Conservation (phyloP, 225 moss, liverwort and hornwort genomes). For the Physcomitrellopsis africana region DNA sequence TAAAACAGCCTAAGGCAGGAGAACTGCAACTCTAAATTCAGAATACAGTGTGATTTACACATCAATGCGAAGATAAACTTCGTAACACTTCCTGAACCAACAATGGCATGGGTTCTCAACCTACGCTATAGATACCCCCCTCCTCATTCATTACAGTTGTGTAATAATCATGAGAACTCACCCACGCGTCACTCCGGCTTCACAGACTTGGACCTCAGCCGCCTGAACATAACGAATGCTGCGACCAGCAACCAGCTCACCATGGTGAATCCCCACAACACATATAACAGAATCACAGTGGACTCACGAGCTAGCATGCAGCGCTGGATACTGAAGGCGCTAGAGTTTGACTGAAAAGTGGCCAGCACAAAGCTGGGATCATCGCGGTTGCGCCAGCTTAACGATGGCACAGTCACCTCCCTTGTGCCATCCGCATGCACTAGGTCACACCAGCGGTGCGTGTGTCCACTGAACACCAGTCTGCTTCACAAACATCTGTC, state of each 20-base stretch:
- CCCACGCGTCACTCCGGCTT: conserved; percentile 49
- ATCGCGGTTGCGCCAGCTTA: conserved; percentile 71
- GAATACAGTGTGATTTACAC: too few relatives aligned
- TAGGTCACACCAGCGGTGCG: conserved; percentile 68
- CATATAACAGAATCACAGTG: conserved; percentile 48
- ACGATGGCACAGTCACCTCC: conserved; percentile 63
- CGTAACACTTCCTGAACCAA: too few relatives aligned
- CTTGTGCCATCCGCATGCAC: conserved; percentile 45
- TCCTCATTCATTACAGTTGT: too few relatives aligned
- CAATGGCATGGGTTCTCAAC: too few relatives aligned
- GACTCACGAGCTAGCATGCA: conserved; percentile 60
- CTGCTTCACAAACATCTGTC: conserved; percentile 25
- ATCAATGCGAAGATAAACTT: too few relatives aligned
- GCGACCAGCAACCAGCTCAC: conserved; percentile 38
- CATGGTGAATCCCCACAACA: conserved; percentile 34
- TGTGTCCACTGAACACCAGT: conserved; percentile 63
- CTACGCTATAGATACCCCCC: too few relatives aligned
- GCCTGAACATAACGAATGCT: conserved; percentile 19
- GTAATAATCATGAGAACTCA: too few relatives aligned
- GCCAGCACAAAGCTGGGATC: conserved; percentile 62
- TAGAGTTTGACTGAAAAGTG: conserved; percentile 38
- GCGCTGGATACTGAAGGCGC: conserved; percentile 27
- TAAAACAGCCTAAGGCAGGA: too few relatives aligned
- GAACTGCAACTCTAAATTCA: too few relatives aligned
- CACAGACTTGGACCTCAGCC: conserved; percentile 49